A percentile compares a stretch with the other conserved stretches of the same genome.
phyloP scores from a whole-genome alignment of 2,329 filamentous ascomycete species.

The Didymella pomorum region DNA sequence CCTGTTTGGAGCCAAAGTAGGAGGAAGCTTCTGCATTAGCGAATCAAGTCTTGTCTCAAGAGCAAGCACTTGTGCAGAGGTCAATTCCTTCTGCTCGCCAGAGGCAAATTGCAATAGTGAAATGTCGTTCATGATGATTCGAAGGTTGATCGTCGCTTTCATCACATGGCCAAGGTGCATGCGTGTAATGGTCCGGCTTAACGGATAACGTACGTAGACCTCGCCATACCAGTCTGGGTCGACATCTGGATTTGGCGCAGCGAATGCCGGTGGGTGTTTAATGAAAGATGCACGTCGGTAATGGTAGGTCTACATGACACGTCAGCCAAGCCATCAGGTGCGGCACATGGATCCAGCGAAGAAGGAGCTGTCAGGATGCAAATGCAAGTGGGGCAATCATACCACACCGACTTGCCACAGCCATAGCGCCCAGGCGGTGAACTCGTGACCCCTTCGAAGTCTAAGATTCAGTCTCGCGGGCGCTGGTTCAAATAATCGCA shows the following conservation, averaged over 20 bases:
- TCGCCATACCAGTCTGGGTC: constrained; percentile 30
- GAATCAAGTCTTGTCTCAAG: constrained; percentile 2
- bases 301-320: constrained; percentile 15
- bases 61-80: not conserved
- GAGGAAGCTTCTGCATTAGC: constrained; percentile 1
- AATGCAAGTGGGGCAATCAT: not conserved
- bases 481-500: constrained; percentile 22
- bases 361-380: not conserved
- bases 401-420: constrained; percentile 12
- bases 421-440: constrained; percentile 26
- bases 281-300: constrained; percentile 15
- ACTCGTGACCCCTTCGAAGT: constrained; percentile 8
- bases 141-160: constrained; percentile 17
- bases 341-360: not conserved
- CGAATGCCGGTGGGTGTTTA: constrained; percentile 16
- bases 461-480: not conserved
- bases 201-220: constrained; percentile 18
- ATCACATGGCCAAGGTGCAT: constrained; percentile 18
- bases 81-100: not conserved
- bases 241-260: constrained; percentile 22
- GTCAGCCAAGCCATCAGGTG: not conserved
- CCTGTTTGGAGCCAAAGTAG: constrained; percentile 4
- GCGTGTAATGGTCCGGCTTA: constrained; percentile 3
- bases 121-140: constrained; percentile 12
- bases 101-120: constrained; percentile 3